A percentile compares a stretch with the other conserved stretches of the same genome.
phyloP scores from a whole-genome alignment of 306 rosid genomes.

The Gillenia trifoliata region DNA sequence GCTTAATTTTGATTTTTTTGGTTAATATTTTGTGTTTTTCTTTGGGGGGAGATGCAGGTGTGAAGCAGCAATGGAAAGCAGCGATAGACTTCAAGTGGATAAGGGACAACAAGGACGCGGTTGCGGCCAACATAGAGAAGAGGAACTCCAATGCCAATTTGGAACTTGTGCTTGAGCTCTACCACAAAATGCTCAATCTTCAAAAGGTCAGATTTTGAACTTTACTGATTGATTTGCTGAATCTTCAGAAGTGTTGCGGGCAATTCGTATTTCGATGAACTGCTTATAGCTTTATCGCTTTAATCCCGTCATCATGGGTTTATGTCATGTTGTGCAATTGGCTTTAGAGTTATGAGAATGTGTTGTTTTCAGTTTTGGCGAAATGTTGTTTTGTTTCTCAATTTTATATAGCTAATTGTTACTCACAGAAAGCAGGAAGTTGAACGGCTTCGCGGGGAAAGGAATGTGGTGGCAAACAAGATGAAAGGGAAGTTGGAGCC shows the following conservation, averaged over 20 bases:
- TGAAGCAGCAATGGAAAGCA: constrained; percentile 79
- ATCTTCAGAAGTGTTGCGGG: not conserved
- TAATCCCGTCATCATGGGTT: not conserved
- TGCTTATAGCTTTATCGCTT: not conserved
- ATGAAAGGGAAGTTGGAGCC: constrained; percentile 91
- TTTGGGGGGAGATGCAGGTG: constrained; percentile 32
- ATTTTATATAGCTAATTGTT: constrained; percentile 56
- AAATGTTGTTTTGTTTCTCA: constrained; percentile 27
- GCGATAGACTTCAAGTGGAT: constrained; percentile 93
- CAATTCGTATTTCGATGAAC: not conserved
- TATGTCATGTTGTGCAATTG: not conserved
- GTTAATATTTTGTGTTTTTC: not conserved
- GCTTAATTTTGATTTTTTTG: not conserved
- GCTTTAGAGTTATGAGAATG: not conserved
- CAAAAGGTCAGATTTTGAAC: constrained; percentile 66
- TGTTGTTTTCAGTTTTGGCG: not conserved
- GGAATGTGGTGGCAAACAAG: constrained; percentile 86
- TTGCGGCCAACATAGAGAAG: constrained; percentile 62
- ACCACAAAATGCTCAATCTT: constrained; percentile 59
- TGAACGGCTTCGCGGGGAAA: constrained; percentile 85
- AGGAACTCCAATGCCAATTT: constrained; percentile 73
- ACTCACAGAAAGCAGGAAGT: constrained; percentile 96
- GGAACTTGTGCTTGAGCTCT: constrained; percentile 76
- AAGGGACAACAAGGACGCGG: constrained; percentile 75
- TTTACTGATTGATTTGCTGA: not conserved